Conservation (phyloP, 2,329 filamentous ascomycete species). For the Rutstroemia sp. region DNA sequence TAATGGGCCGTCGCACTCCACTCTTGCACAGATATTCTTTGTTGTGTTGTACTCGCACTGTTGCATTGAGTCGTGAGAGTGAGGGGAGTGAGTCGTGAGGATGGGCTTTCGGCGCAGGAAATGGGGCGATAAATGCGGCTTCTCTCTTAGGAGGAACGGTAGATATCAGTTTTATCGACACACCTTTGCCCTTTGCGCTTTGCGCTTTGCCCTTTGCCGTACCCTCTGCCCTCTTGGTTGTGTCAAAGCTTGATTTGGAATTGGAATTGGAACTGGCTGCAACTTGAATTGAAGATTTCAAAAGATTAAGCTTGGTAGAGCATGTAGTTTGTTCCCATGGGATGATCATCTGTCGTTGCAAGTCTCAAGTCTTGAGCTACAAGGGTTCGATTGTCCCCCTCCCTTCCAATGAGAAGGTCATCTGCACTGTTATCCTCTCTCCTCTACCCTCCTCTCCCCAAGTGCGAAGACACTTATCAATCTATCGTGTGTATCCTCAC, state of each 20-base stretch:
- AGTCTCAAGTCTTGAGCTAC: not conserved
- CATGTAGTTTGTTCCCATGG: not conserved
- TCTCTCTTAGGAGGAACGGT: not conserved
- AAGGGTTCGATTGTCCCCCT: not conserved
- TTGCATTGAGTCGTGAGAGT: not conserved
- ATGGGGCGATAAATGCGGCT: constrained; percentile 1
- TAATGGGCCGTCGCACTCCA: not conserved
- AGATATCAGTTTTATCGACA: constrained; percentile 3
- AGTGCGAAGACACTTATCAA: not conserved
- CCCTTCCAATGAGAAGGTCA: constrained; percentile 6
- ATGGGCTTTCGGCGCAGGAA: no score
- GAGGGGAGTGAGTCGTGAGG: no score
- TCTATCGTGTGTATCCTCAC: no score
- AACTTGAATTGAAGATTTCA: no score
- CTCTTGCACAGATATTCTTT: constrained; percentile 1
- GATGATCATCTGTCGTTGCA: constrained; percentile 5
- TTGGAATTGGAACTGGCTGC: no score
- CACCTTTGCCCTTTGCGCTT: not conserved
- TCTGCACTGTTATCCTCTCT: not conserved
- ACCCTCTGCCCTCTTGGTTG: no score
- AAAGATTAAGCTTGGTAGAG: no score
- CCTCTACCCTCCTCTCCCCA: not conserved
- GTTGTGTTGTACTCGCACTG: not conserved
- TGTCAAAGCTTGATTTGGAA: no score
- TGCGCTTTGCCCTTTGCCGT: no score